phyloP scores from a whole-genome alignment of 2,329 filamentous ascomycete species.

The Claviceps maximensis region DNA sequence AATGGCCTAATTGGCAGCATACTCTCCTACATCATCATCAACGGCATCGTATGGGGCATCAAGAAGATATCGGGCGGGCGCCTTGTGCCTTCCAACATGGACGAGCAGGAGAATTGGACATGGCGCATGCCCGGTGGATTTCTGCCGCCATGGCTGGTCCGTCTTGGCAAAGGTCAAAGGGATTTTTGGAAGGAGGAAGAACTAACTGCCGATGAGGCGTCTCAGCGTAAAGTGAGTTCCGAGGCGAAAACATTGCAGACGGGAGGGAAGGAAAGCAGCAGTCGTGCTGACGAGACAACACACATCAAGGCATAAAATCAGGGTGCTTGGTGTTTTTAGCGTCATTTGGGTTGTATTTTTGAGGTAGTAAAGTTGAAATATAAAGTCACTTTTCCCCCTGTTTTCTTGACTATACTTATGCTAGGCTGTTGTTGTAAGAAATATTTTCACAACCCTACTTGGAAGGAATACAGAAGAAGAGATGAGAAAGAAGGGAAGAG shows the following conservation, averaged over 20 bases:
- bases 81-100: conserved; percentile 61
- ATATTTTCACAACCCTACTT: too few species aligned
- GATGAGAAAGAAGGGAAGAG: too few species aligned
- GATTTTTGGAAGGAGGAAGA: conserved; percentile 50
- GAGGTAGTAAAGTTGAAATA: too few species aligned
- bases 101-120: conserved; percentile 68
- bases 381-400: too few species aligned
- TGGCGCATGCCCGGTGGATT: conserved; percentile 64
- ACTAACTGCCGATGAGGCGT: conserved; percentile 6
- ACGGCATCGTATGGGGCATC: conserved; percentile 55
- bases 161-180: conserved; percentile 52
- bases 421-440: too few species aligned
- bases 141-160: conserved; percentile 58
- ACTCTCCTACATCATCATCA: conserved; percentile 63
- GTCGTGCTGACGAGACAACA: background rate
- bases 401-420: too few species aligned
- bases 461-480: too few species aligned
- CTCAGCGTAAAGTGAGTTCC: conserved; percentile 8
- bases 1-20: conserved; percentile 77
- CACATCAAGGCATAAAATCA: background rate
- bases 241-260: conserved; percentile 9
- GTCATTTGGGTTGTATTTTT: too few species aligned
- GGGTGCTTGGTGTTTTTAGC: too few species aligned
- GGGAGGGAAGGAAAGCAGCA: background rate
- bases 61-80: conserved; percentile 53